phyloP scores from a whole-genome alignment of 73 alveolate species.

The Paramecium tetraurelia region DNA sequence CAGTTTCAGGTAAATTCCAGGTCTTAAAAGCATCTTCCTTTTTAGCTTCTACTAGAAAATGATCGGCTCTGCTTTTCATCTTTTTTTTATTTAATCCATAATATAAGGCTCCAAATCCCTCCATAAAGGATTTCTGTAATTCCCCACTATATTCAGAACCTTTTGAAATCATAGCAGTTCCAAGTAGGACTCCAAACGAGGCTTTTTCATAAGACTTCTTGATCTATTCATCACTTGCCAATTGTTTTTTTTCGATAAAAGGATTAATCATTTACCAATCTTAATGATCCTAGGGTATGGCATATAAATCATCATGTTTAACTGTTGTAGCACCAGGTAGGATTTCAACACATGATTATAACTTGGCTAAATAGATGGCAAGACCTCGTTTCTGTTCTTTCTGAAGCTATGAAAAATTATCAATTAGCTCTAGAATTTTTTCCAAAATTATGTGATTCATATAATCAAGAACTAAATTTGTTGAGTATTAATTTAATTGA shows the following conservation, averaged over 20 bases:
- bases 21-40: conserved; percentile 31
- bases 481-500: not conserved
- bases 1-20: conserved; percentile 50
- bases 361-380: not conserved
- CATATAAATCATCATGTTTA: conserved; percentile 29
- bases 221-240: not conserved
- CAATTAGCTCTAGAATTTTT: not conserved
- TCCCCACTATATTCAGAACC: conserved; percentile 28
- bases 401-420: not conserved
- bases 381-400: not conserved
- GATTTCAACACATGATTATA: not conserved
- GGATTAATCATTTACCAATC: not conserved
- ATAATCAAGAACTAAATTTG: not conserved
- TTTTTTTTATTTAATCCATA: not conserved
- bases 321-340: conserved; percentile 35
- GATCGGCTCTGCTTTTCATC: conserved; percentile 43
- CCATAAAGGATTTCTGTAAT: not conserved
- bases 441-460: not conserved
- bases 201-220: conserved; percentile 12
- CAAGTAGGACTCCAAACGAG: conserved; percentile 31
- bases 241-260: not conserved
- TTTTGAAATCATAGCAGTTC: conserved; percentile 54
- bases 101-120: conserved; percentile 56
- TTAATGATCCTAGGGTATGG: not conserved
- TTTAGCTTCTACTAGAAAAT: conserved; percentile 49